A percentile compares a stretch with the other conserved stretches of the same genome.
These are phyloP conservation scores for Colletotrichum sp. DNA, from an alignment of 2,329 filamentous ascomycete species.

Conservation along the genomic window DNA sequence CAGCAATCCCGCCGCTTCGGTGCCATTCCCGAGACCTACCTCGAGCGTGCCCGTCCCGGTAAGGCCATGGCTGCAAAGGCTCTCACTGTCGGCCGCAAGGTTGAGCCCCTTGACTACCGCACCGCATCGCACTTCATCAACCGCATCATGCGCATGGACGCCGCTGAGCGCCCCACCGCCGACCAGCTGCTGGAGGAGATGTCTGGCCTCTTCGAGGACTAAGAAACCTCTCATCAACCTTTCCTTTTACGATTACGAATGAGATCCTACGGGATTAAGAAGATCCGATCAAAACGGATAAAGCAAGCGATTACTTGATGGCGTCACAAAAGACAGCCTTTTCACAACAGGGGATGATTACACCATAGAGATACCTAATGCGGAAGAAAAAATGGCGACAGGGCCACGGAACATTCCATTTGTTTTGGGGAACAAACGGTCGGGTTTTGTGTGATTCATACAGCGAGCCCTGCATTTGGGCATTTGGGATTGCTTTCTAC, in stretches of 20 bases:
- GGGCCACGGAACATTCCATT: background rate
- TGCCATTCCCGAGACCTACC: constrained; percentile 14
- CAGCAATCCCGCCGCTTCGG: constrained; percentile 18
- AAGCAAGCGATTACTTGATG: background rate
- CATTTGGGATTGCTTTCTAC: background rate
- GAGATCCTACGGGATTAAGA: background rate
- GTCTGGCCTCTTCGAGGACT: constrained; percentile 16
- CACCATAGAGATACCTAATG: constrained; percentile 4
- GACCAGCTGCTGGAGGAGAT: constrained; percentile 20
- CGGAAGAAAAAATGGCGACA: background rate
- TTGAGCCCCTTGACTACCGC: constrained; percentile 16
- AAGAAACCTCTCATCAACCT: background rate
- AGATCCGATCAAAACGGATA: background rate
- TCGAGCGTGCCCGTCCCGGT: constrained; percentile 13
- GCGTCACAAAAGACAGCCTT: background rate
- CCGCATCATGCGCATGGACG: constrained; percentile 21
- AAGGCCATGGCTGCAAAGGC: constrained; percentile 20
- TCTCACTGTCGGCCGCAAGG: constrained; percentile 8
- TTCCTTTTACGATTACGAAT: background rate
- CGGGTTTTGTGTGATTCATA: background rate
- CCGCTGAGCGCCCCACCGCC: constrained; percentile 13
- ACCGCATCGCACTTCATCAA: constrained; percentile 18
- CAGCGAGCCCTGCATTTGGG: background rate
- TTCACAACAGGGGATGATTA: background rate
- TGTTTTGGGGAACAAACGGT: background rate